Percentiles rank a stretch among this genome's conserved stretches.
These are phyloP conservation scores for Trichoderma atroviride DNA, from an alignment of 2,329 filamentous ascomycete species.

Conservation along the genomic window DNA sequence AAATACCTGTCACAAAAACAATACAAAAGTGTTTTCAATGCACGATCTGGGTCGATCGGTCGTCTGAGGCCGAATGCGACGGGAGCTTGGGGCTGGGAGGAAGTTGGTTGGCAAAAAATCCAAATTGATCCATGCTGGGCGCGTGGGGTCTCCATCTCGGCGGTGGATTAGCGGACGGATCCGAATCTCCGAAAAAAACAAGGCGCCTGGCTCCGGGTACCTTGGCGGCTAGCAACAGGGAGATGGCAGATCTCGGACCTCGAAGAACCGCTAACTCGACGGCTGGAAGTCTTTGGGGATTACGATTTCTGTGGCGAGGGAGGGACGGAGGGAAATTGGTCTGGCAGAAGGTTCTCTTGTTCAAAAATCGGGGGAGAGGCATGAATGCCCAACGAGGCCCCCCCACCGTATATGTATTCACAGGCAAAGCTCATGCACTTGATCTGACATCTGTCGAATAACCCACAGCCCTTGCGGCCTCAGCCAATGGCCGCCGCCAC, in stretches of 20 bases:
- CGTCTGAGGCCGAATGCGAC: constrained; percentile 18
- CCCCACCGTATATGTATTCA: constrained; percentile 22
- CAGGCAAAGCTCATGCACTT: constrained; percentile 25
- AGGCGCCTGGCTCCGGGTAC: constrained; percentile 10
- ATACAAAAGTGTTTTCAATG: neutral
- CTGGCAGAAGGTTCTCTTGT: neutral
- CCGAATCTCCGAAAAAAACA: constrained; percentile 24
- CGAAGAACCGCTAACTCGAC: constrained; percentile 7
- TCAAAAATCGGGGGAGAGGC: constrained; percentile 17
- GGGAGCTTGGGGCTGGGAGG: neutral
- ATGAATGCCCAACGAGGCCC: constrained; percentile 26
- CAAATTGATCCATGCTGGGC: constrained; percentile 16
- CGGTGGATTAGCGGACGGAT: constrained; percentile 22
- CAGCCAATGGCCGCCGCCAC: constrained; percentile 24
- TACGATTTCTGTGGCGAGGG: neutral
- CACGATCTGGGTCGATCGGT: constrained; percentile 22
- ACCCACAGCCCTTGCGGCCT: constrained; percentile 19
- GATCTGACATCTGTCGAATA: constrained; percentile 28
- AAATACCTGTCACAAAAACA: constrained; percentile 18
- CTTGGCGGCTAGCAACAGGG: neutral
- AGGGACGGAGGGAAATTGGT: neutral
- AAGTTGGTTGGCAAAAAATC: constrained; percentile 18
- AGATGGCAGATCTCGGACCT: neutral
- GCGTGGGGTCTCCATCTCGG: constrained; percentile 15
- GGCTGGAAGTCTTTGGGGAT: constrained; percentile 2